A percentile compares a stretch with the other conserved stretches of the same genome.
phyloP scores from a whole-genome alignment of 2,329 filamentous ascomycete genomes.

The Madurella mycetomatis region DNA sequence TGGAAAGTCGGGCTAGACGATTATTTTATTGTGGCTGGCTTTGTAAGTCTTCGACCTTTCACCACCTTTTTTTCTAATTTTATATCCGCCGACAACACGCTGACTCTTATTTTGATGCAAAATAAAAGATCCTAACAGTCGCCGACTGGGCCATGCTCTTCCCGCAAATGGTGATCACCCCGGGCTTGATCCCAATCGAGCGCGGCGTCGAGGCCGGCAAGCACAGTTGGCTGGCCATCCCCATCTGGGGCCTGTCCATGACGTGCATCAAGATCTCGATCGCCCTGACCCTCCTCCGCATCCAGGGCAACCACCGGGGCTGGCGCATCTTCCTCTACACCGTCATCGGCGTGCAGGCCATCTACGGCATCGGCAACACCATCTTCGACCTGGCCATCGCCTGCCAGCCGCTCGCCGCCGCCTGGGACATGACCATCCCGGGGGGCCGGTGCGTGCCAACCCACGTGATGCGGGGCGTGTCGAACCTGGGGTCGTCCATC shows the following conservation, averaged over 20 bases:
- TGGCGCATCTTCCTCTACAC: conserved; percentile 24
- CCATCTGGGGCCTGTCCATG: conserved; percentile 24
- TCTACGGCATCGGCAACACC: conserved; percentile 22
- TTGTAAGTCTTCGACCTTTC: conserved; percentile 19
- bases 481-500: conserved; percentile 18
- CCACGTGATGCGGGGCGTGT: conserved; percentile 15
- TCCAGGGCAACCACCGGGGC: conserved; percentile 14
- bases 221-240: conserved; percentile 23
- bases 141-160: conserved; percentile 20
- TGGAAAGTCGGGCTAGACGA: conserved; percentile 23
- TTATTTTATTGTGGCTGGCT: conserved; percentile 20
- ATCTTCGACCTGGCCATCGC: conserved; percentile 21
- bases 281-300: conserved; percentile 22
- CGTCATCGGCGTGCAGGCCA: conserved; percentile 15
- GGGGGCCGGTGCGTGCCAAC: conserved; percentile 14
- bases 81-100: neutral
- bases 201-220: conserved; percentile 10
- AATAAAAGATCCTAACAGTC: conserved; percentile 15
- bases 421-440: conserved; percentile 15
- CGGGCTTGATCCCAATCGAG: conserved; percentile 10
- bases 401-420: conserved; percentile 19
- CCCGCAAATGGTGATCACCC: conserved; percentile 9
- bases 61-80: neutral
- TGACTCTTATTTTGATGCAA: neutral
- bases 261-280: conserved; percentile 25